A percentile compares a stretch with the other conserved stretches of the same genome.
Conservation (phyloP, 225 moss, liverwort and hornwort genomes). For the Thuidium tamariscinum region DNA sequence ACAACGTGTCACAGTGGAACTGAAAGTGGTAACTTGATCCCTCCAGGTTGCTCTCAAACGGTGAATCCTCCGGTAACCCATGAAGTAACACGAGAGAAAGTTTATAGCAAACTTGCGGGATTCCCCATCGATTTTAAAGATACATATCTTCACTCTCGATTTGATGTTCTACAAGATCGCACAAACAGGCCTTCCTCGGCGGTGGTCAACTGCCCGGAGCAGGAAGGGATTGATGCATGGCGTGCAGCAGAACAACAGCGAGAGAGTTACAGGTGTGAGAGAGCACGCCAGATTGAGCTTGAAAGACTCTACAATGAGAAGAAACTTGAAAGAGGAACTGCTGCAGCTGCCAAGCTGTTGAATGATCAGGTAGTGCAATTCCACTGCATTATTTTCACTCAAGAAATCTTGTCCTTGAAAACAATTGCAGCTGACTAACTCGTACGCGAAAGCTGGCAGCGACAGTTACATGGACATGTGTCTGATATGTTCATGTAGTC, state of each 20-base stretch:
- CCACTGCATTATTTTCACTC: background rate
- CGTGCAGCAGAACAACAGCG: constrained; percentile 64
- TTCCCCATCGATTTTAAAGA: constrained; percentile 79
- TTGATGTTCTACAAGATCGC: constrained; percentile 63
- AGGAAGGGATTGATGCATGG: constrained; percentile 64
- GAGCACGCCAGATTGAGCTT: constrained; percentile 51
- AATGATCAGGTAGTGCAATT: constrained; percentile 35
- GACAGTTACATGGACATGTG: background rate
- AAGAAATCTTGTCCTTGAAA: background rate
- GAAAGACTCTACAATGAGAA: constrained; percentile 64
- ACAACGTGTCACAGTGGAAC: background rate
- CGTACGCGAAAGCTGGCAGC: background rate
- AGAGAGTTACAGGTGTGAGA: constrained; percentile 48
- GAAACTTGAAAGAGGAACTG: constrained; percentile 67
- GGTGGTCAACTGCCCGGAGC: constrained; percentile 19
- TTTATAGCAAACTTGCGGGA: constrained; percentile 59
- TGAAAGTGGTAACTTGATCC: background rate
- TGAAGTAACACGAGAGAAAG: constrained; percentile 42
- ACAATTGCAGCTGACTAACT: background rate
- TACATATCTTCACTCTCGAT: constrained; percentile 83
- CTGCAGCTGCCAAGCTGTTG: constrained; percentile 49
- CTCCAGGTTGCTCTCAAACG: constrained; percentile 35
- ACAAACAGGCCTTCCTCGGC: constrained; percentile 39
- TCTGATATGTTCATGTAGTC: background rate
- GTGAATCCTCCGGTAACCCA: constrained; percentile 31